Base-by-base conservation (phyloP, 208 protist genomes). In the Porcisia deanei region DNA sequence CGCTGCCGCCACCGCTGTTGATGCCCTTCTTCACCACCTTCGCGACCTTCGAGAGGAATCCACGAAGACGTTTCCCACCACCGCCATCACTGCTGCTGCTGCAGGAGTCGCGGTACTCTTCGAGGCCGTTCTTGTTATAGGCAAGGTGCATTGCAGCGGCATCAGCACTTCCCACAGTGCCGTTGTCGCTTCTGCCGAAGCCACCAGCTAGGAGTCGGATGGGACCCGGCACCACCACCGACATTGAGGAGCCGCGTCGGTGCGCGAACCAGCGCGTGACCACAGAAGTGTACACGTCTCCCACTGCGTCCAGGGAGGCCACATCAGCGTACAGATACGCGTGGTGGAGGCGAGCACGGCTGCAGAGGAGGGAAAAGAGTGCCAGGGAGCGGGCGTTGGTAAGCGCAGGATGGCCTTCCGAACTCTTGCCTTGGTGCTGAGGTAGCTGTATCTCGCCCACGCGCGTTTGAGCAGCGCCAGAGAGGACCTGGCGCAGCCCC, bases 11-110 rank as follows among this genome's bases (percentile, higher is more conserved):
- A 61, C 54, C 20, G 73, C 37, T 55, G 25, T 25, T 41, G 74
- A 47, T 41, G 71, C 20, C 52, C 30, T 75, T 30, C 72, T 82
- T 82, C 66, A 95, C 84, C n/a, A 82, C 88, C 67, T 90, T 92
- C 12, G 85, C 83, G n/a, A 87, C 88, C 75, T 89, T 93, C 25
- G 85, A 80, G 45, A 95, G 83, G 64, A 95, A 85, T 8, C 73
- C 68, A 2, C 80, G 80, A 71, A 85, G 52, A 16, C 84, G 80
- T 12, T 73, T 76, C 14, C 80, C 72, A 43, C 78, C 71, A 20
- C 65, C 66, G 30, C 70, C 68, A 49, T 52, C 71, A 53, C 67
- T 64, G 37, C 54, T 65, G 37, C 54, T 65, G 39, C 45, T 68
- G 59, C 61, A 37, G 58, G 25, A 7, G 58, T 10, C 6, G 60